A percentile compares a stretch with the other conserved stretches of the same genome.
These are phyloP conservation scores for Pythium apleroticum DNA, from an alignment of 352 stramenopile genomes.

Conservation along the genomic window DNA sequence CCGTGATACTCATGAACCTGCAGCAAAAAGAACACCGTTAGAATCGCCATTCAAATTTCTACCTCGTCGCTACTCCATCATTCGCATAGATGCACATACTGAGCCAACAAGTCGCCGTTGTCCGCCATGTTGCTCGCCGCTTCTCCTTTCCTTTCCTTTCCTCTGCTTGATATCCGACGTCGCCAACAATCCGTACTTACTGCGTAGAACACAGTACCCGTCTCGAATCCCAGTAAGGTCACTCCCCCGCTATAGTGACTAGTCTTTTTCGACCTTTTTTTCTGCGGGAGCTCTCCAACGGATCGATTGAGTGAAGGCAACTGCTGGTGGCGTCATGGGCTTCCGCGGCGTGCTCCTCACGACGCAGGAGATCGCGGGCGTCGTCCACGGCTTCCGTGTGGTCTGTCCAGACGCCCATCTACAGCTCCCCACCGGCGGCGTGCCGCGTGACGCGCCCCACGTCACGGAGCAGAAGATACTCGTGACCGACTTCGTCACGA, in stretches of 20 bases:
- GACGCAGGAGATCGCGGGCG: conserved; percentile 32
- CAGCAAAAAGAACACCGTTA: background rate
- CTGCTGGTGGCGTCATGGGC: conserved; percentile 37
- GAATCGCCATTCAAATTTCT: background rate
- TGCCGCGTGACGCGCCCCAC: conserved; percentile 23
- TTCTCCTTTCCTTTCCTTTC: background rate
- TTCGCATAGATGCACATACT: background rate
- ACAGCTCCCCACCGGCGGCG: conserved; percentile 30
- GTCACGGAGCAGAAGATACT: conserved; percentile 52
- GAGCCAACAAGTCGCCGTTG: background rate
- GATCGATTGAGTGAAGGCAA: background rate
- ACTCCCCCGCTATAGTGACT: background rate
- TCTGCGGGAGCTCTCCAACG: background rate
- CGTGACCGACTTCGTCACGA: conserved; percentile 49
- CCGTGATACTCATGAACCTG: conserved; percentile 88
- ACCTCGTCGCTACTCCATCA: background rate
- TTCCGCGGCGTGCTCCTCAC: conserved; percentile 71
- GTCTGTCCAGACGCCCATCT: conserved; percentile 50
- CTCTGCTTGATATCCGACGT: conserved; percentile 2
- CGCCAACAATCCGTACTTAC: background rate
- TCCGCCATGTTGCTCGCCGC: conserved; percentile 1
- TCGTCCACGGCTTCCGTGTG: conserved; percentile 39
- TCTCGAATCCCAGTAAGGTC: too few relatives aligned
- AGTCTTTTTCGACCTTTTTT: background rate
- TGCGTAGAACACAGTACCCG: background rate